phyloP scores from a whole-genome alignment of 148 eudicot species.

The Cornus florida region DNA sequence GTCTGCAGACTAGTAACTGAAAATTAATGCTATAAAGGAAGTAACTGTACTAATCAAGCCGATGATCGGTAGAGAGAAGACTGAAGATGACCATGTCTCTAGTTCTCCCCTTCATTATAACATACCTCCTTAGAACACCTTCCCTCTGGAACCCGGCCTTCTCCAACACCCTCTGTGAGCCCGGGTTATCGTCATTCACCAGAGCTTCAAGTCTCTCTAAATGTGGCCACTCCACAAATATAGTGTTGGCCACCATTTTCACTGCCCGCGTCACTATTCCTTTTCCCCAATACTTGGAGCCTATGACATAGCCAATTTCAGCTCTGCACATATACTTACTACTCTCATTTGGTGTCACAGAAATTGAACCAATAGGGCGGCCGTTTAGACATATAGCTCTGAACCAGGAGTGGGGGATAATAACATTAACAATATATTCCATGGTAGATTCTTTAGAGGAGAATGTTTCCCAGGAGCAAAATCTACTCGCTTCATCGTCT shows the following conservation, averaged over 20 bases:
- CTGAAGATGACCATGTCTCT: too few species aligned
- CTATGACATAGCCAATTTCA: conserved; percentile 48
- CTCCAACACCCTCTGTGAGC: conserved; percentile 52
- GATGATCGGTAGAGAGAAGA: too few species aligned
- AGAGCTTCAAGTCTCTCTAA: conserved; percentile 52
- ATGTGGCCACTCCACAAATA: conserved; percentile 48
- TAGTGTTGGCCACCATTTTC: conserved; percentile 24
- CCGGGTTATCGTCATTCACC: conserved; percentile 49
- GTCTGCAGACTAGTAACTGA: too few species aligned
- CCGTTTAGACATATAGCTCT: conserved; percentile 44
- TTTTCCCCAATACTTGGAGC: conserved; percentile 49
- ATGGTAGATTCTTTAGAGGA: conserved; percentile 36
- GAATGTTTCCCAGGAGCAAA: conserved; percentile 32
- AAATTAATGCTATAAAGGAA: too few species aligned
- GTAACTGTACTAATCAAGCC: too few species aligned
- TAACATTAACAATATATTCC: conserved; percentile 15
- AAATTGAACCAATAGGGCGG: conserved; percentile 35
- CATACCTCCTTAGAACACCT: conserved; percentile 16
- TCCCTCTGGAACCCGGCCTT: conserved; percentile 50
- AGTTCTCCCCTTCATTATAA: too few species aligned
- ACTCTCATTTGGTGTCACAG: conserved; percentile 24
- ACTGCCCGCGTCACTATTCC: conserved; percentile 52
- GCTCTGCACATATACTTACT: conserved; percentile 27
- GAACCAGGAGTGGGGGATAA: conserved; percentile 37
- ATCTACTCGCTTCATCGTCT: conserved; percentile 20